These are phyloP conservation scores for Solanum stenotomum DNA, from an alignment of 257 asterid genomes.

Conservation along the genomic window DNA sequence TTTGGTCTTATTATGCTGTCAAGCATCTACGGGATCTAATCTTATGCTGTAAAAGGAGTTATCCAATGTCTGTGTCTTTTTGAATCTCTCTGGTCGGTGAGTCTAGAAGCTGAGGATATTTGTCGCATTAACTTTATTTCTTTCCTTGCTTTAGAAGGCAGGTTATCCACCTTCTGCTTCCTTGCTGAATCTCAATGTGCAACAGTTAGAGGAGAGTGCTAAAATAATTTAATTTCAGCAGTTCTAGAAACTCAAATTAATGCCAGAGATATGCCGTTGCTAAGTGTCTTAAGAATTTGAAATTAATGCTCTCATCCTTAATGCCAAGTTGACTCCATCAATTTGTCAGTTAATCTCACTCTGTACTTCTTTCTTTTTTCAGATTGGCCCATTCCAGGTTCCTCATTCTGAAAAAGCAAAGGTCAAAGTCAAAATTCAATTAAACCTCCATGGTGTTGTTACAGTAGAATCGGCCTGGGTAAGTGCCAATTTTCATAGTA, in stretches of 20 bases:
- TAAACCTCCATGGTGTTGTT: constrained; percentile 79
- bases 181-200: neutral
- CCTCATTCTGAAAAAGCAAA: constrained; percentile 41
- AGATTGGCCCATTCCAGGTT: constrained; percentile 79
- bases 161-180: neutral
- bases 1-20: neutral
- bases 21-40: neutral
- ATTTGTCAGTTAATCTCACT: neutral
- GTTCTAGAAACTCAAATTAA: neutral
- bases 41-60: neutral
- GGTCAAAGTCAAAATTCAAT: constrained; percentile 63
- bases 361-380: constrained; percentile 9
- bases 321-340: neutral
- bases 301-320: neutral
- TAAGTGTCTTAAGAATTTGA: neutral
- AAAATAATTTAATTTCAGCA: neutral
- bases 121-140: neutral
- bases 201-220: neutral
- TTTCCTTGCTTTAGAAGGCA: neutral
- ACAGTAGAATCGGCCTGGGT: constrained; percentile 68
- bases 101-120: neutral
- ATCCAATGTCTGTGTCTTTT: neutral
- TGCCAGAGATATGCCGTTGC: neutral
- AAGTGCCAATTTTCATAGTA: constrained; percentile 20
- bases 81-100: neutral